Evolutionary conservation across 1,139 yeast genomes (phyloP), one percentile per base, ranked within the genome.

Genomic region (Arxiozyma bovina): DNA sequence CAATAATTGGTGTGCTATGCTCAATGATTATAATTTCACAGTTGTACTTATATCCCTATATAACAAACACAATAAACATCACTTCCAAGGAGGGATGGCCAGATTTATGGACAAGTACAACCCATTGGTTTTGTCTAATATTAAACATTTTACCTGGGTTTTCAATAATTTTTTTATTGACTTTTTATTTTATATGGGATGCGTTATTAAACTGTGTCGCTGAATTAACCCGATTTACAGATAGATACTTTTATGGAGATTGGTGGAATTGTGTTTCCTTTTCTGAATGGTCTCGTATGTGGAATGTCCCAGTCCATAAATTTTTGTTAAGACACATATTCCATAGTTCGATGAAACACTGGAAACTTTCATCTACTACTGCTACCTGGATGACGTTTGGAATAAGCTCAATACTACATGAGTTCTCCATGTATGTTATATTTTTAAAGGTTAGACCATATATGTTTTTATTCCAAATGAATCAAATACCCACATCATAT

Each of bases 181-280:
- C 82, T 0, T 90, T 89, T 70, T 88, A 86, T 68, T 74, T 90
- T 56, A 90, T 90, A 59, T 90, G 97, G 97, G 96, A 90, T 63
- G 83, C 89, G n/a, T 88, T 89, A 53, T 73, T 89, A 60, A 89
- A 88, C 65, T 83, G 83, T 8, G 79, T 90, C 61, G 96, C 96
- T 0, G 97, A 90, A 67, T 73, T 90, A 42, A 83, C 93, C 25
- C 64, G 76, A 52, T 90, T 83, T 70, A 96, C 88, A 1, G 96
- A 90, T 67, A 78, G 97, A 46, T 86, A 85, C 60, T 90, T 90
- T 68, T 90, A 90, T 64, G 93, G 94, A 2, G 86, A 88, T 41
- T 90, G 97, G 97, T 90, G 96, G 96, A 87, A 90, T 61, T 85
- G 93, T 58, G 80, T 85, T 40, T 85, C 88, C 50, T 91, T 96